Percentiles rank a stretch among this genome's conserved stretches.
These are phyloP conservation scores for Chaetomium globosum DNA, from an alignment of 2,329 filamentous ascomycete species.

Conservation along the genomic window DNA sequence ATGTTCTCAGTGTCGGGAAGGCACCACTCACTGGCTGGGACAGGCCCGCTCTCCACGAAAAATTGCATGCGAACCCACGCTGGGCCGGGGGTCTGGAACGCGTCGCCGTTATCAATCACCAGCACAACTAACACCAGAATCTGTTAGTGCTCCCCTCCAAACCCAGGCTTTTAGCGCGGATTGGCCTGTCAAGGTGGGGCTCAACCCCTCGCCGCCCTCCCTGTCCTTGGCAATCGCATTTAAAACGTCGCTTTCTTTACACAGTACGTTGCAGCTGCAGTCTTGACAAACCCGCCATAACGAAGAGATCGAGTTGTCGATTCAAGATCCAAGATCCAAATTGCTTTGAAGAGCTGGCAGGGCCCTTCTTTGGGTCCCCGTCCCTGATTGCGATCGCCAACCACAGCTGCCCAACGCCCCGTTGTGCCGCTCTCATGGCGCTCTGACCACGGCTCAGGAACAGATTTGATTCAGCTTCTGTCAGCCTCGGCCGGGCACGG, in stretches of 20 bases:
- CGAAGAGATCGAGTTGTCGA: not conserved
- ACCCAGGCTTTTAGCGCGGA: constrained; percentile 12
- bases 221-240: constrained; percentile 26
- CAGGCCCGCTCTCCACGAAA: constrained; percentile 24
- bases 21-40: constrained; percentile 24
- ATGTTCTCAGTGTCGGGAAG: constrained; percentile 22
- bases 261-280: not conserved
- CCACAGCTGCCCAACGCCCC: constrained; percentile 9
- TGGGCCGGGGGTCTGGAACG: constrained; percentile 18
- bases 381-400: constrained; percentile 4
- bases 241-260: constrained; percentile 12
- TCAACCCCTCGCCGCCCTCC: constrained; percentile 23
- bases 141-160: constrained; percentile 27
- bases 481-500: constrained; percentile 19
- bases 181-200: constrained; percentile 30
- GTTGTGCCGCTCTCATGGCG: not conserved
- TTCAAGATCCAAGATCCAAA: no score
- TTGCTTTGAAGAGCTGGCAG: no score
- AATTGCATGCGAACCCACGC: constrained; percentile 30
- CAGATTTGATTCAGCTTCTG: constrained; percentile 11
- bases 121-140: not conserved
- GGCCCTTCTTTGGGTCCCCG: not conserved
- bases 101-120: constrained; percentile 19
- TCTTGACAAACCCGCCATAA: not conserved
- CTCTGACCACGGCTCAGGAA: constrained; percentile 21